Evolutionary conservation across 352 stramenopile species (phyloP).

Genomic region (Globisporangium canariense): DNA sequence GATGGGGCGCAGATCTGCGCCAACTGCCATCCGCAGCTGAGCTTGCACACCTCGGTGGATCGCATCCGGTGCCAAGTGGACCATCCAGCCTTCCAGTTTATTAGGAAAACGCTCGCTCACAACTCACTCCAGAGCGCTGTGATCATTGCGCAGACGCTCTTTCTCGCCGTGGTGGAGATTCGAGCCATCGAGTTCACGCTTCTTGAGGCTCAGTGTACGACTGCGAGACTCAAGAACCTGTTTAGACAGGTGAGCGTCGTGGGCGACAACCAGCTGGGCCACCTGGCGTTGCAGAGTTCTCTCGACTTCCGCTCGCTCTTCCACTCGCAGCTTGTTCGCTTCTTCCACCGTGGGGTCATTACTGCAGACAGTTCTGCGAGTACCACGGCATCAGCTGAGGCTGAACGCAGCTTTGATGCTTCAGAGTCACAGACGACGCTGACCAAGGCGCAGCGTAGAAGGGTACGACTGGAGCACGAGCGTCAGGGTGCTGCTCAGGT

Average conservation of each 20-base stretch:
- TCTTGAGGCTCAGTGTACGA: conserved; percentile 9
- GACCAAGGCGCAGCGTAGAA: conserved; percentile 4
- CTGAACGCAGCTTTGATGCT: conserved; percentile 1
- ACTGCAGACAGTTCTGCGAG: background rate
- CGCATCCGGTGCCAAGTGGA: conserved; percentile 51
- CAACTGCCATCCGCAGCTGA: conserved; percentile 46
- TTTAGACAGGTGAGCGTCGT: conserved; percentile 56
- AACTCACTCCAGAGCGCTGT: background rate
- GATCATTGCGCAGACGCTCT: conserved; percentile 24
- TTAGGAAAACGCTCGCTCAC: conserved; percentile 3
- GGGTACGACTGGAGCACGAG: conserved; percentile 8
- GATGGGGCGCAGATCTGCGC: conserved; percentile 39
- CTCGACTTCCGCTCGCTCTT: conserved; percentile 55
- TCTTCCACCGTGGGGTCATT: conserved; percentile 19
- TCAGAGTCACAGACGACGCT: conserved; percentile 15
- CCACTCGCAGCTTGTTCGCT: conserved; percentile 28
- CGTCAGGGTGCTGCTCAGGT: background rate
- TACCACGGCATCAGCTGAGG: background rate
- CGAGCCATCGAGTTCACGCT: conserved; percentile 54
- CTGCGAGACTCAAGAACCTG: conserved; percentile 36
- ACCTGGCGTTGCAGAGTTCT: conserved; percentile 45
- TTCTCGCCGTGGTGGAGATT: conserved; percentile 52
- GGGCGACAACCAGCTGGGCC: conserved; percentile 55
- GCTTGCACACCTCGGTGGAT: conserved; percentile 34
- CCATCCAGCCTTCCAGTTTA: conserved; percentile 19